Conservation (phyloP, 139 green algal genomes). For the Dunaliella sp. region DNA sequence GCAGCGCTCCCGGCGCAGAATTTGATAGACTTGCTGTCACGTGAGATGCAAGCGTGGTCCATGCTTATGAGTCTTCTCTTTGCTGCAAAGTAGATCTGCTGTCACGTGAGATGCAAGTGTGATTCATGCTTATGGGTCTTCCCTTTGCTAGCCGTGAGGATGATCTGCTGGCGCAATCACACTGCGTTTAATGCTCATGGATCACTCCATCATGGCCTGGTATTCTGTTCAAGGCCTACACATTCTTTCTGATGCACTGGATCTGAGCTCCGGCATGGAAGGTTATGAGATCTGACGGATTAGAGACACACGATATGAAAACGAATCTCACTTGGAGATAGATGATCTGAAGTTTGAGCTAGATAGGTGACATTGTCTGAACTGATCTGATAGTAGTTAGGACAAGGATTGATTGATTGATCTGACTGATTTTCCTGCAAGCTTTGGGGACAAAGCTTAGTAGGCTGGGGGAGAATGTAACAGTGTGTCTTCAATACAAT, state of each 20-base stretch:
- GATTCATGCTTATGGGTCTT: background rate
- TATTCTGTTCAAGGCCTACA: background rate
- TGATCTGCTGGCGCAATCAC: background rate
- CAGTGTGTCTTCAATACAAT: too few relatives aligned
- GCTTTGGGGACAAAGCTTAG: background rate
- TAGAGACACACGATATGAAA: background rate
- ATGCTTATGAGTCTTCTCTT: background rate
- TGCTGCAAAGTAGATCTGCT: background rate
- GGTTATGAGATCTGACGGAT: too few relatives aligned
- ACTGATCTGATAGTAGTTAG: too few relatives aligned
- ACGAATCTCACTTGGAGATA: background rate
- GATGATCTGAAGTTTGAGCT: too few relatives aligned
- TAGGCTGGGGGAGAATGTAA: background rate
- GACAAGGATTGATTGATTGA: too few relatives aligned
- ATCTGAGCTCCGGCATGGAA: too few relatives aligned
- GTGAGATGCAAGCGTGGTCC: background rate
- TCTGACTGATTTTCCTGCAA: too few relatives aligned
- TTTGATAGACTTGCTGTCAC: background rate
- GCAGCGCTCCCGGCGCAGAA: background rate
- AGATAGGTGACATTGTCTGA: too few relatives aligned
- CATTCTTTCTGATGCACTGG: background rate
- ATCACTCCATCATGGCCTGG: background rate
- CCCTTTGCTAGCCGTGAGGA: background rate
- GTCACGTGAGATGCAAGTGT: background rate
- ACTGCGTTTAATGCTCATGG: background rate